A percentile compares a stretch with the other conserved stretches of the same genome.
Evolutionary conservation across 1,284 basidiomycete genomes (phyloP).

Genomic region (Puccinia hordei): DNA sequence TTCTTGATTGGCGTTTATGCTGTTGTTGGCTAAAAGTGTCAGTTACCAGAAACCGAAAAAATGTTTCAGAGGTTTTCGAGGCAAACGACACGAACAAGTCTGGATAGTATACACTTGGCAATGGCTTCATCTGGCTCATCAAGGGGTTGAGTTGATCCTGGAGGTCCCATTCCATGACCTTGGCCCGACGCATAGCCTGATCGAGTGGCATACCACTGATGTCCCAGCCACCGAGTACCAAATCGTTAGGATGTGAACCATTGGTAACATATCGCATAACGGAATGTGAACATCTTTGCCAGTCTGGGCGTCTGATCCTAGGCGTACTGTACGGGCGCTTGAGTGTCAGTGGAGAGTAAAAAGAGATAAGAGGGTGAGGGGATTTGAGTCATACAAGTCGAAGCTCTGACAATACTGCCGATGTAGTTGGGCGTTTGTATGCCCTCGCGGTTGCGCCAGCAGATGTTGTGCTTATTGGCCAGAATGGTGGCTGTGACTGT

Average conservation of each 20-base stretch:
- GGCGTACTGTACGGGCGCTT: slow-evolving; percentile 66
- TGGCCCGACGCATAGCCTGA: slow-evolving; percentile 87
- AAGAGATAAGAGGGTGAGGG: neutral
- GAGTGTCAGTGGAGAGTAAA: neutral
- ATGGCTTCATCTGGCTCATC: slow-evolving; percentile 79
- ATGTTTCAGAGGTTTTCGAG: neutral
- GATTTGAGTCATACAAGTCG: slow-evolving; percentile 20
- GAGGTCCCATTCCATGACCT: slow-evolving; percentile 94
- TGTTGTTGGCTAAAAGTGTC: neutral
- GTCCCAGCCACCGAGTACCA: slow-evolving; percentile 94
- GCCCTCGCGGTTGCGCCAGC: slow-evolving; percentile 92
- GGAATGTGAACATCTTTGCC: slow-evolving; percentile 93
- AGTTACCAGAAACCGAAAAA: neutral
- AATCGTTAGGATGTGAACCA: slow-evolving; percentile 99
- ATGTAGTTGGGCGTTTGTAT: slow-evolving; percentile 95
- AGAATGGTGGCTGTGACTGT: slow-evolving; percentile 92
- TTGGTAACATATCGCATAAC: slow-evolving; percentile 88
- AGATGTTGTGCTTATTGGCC: slow-evolving; percentile 92
- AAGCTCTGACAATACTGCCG: slow-evolving; percentile 58
- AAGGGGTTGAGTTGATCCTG: slow-evolving; percentile 89
- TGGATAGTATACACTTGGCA: slow-evolving; percentile 82
- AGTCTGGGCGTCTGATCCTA: slow-evolving; percentile 78
- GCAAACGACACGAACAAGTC: slow-evolving; percentile 55
- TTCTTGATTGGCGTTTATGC: slow-evolving; percentile 94
- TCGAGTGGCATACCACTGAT: slow-evolving; percentile 84